Conservation (phyloP, 1,139 yeast genomes). For the Geotrichum bryndzae region DNA sequence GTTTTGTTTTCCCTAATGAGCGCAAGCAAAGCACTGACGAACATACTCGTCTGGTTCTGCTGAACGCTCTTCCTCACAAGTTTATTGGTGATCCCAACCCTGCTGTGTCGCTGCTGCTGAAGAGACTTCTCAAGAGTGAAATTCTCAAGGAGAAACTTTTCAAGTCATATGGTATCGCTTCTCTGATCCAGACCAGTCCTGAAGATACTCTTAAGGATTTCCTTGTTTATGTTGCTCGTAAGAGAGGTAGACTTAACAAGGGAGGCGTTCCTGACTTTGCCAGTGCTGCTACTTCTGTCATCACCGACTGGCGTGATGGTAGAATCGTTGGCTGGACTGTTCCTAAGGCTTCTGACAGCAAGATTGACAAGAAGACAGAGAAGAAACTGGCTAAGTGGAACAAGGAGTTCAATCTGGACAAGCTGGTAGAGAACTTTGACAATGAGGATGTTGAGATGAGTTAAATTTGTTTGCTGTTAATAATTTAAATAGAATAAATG, state of each 20-base stretch:
- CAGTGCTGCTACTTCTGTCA: constrained; percentile 74
- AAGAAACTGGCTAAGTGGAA: constrained; percentile 85
- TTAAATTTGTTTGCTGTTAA: neutral
- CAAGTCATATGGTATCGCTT: constrained; percentile 68
- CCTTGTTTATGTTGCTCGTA: constrained; percentile 86
- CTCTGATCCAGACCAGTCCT: constrained; percentile 51
- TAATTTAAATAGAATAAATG: neutral
- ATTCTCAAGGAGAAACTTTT: constrained; percentile 74
- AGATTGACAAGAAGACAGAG: constrained; percentile 48
- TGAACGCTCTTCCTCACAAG: constrained; percentile 88
- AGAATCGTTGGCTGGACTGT: constrained; percentile 85
- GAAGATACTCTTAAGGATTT: constrained; percentile 54
- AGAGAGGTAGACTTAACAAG: constrained; percentile 83
- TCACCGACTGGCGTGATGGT: constrained; percentile 97
- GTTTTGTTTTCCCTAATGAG: constrained; percentile 87
- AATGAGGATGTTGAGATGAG: constrained; percentile 17
- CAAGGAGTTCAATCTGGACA: constrained; percentile 85
- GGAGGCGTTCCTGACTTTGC: constrained; percentile 90
- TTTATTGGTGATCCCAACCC: constrained; percentile 76
- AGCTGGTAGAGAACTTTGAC: constrained; percentile 38
- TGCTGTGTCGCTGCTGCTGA: constrained; percentile 70
- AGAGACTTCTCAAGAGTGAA: constrained; percentile 50
- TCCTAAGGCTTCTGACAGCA: constrained; percentile 46
- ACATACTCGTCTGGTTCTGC: constrained; percentile 78
- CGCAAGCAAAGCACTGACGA: constrained; percentile 49